phyloP scores from a whole-genome alignment of 225 moss, liverwort and hornwort species.

The Bryum argenteum region DNA sequence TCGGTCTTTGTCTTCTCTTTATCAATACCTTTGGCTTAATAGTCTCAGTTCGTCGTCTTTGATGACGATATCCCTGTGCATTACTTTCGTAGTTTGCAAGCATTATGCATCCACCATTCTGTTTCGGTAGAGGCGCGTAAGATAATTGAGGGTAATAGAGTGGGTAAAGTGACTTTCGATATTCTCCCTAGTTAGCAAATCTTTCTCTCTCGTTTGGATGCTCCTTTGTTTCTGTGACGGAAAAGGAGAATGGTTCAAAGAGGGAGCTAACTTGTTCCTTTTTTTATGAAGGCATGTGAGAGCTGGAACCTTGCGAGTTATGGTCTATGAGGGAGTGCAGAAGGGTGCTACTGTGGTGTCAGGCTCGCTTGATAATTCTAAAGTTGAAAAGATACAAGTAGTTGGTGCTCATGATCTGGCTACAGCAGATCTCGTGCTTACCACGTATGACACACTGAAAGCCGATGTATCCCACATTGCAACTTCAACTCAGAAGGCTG shows the following conservation, averaged over 20 bases:
- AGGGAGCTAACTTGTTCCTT: slow-evolving; percentile 15
- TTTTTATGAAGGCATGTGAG: slow-evolving; percentile 74
- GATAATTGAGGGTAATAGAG: too few species aligned
- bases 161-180: too few species aligned
- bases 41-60: slow-evolving; percentile 9
- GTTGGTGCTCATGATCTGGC: slow-evolving; percentile 93
- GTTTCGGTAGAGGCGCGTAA: too few species aligned
- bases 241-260: slow-evolving; percentile 13
- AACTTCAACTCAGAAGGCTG: slow-evolving; percentile 56
- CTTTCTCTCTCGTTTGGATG: background rate
- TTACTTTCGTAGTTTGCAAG: slow-evolving; percentile 20
- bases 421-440: slow-evolving; percentile 86
- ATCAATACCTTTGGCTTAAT: slow-evolving; percentile 17
- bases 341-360: slow-evolving; percentile 71
- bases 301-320: slow-evolving; percentile 69
- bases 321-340: slow-evolving; percentile 92
- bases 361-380: slow-evolving; percentile 28
- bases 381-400: slow-evolving; percentile 50
- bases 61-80: slow-evolving; percentile 7
- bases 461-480: slow-evolving; percentile 80
- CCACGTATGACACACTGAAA: slow-evolving; percentile 86
- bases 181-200: slow-evolving; percentile 7
- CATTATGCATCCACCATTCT: background rate
- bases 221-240: slow-evolving; percentile 18
- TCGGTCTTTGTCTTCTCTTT: slow-evolving; percentile 56